Evolutionary conservation across 2,329 filamentous ascomycete species (phyloP).

Genomic region (Penicillium sp.): DNA sequence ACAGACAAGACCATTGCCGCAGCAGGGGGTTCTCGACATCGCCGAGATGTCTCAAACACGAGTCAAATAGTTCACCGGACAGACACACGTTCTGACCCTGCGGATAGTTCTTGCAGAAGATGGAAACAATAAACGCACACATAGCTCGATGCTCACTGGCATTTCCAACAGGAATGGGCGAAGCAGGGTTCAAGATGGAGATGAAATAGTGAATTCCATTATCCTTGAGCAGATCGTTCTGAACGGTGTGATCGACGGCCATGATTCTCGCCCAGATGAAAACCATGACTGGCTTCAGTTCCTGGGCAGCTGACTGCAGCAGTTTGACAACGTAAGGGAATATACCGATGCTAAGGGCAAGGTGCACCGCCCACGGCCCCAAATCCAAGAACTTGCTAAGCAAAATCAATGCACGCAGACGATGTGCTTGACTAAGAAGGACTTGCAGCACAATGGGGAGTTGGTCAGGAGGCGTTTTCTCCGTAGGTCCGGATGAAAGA

Average conservation of each 20-base stretch:
- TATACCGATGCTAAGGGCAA: conserved; percentile 95
- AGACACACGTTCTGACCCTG: conserved; percentile 91
- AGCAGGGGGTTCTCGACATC: conserved; percentile 86
- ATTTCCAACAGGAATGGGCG: conserved; percentile 81
- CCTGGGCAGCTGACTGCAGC: conserved; percentile 88
- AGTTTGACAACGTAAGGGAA: conserved; percentile 99
- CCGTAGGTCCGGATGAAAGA: conserved; percentile 76
- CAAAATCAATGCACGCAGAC: conserved; percentile 85
- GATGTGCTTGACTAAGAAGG: conserved; percentile 89
- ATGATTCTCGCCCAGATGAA: conserved; percentile 98
- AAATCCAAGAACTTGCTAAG: conserved; percentile 92
- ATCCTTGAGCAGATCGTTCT: conserved; percentile 91
- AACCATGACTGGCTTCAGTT: conserved; percentile 97
- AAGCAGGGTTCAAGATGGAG: conserved; percentile 81
- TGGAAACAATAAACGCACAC: conserved; percentile 96
- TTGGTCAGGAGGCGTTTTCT: conserved; percentile 87
- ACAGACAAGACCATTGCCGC: conserved; percentile 93
- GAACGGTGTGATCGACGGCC: conserved; percentile 90
- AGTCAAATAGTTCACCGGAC: conserved; percentile 84
- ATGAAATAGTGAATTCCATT: conserved; percentile 98
- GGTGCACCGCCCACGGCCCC: conserved; percentile 97
- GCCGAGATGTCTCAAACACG: conserved; percentile 77
- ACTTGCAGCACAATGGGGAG: conserved; percentile 95
- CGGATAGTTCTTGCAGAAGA: conserved; percentile 93
- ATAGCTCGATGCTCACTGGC: conserved; percentile 95